These are phyloP conservation scores for Scheffersomyces stambukii DNA, from an alignment of 1,139 yeast genomes.

Conservation along the genomic window DNA sequence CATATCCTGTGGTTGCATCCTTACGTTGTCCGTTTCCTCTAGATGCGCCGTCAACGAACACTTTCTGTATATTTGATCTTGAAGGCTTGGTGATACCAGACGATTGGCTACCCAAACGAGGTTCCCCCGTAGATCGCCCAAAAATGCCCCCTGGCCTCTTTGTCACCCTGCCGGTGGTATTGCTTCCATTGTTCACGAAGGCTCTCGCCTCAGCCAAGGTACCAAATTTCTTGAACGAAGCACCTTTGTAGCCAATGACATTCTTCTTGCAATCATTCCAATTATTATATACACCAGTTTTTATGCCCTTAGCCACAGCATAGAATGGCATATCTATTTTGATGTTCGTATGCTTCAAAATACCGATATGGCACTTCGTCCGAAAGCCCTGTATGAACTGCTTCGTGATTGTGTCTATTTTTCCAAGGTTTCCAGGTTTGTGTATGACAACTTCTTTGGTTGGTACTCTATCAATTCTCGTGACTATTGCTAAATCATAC, in stretches of 20 bases:
- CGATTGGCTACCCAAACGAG: too few species aligned
- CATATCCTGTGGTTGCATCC: slow-evolving; percentile 57
- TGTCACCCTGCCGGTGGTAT: neutral
- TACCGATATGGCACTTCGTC: too few species aligned
- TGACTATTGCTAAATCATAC: too few species aligned
- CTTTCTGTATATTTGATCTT: neutral
- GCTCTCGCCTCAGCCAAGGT: slow-evolving; percentile 40
- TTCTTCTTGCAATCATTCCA: slow-evolving; percentile 51
- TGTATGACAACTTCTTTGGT: too few species aligned
- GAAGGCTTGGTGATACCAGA: slow-evolving; percentile 3
- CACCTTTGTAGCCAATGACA: slow-evolving; percentile 51
- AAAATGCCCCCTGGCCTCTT: neutral
- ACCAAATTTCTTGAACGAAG: slow-evolving; percentile 52
- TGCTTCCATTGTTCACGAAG: slow-evolving; percentile 3
- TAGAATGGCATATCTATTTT: slow-evolving; percentile 35
- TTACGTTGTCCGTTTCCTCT: slow-evolving; percentile 48
- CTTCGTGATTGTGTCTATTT: too few species aligned
- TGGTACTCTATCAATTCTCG: too few species aligned
- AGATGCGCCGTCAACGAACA: slow-evolving; percentile 75
- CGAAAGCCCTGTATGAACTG: too few species aligned
- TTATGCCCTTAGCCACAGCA: slow-evolving; percentile 59
- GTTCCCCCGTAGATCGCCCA: slow-evolving; percentile 1
- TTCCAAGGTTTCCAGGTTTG: too few species aligned
- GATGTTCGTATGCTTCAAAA: too few species aligned
- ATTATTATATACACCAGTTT: slow-evolving; percentile 44